Evolutionary conservation across 2,329 filamentous ascomycete species (phyloP).

Genomic region (Sporothrix globosa): DNA sequence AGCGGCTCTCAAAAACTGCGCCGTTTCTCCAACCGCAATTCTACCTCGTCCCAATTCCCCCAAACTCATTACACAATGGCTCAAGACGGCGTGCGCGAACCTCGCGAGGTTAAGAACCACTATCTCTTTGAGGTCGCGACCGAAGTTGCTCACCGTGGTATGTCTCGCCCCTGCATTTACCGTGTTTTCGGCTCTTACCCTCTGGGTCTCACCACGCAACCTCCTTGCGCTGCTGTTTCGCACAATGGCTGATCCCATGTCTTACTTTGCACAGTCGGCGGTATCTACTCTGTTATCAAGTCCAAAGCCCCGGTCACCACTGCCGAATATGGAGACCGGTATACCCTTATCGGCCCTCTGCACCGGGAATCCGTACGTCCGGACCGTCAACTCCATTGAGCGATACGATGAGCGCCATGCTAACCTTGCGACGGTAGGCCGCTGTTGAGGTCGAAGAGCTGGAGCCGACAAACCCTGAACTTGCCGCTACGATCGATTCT

Average conservation of each 20-base stretch:
- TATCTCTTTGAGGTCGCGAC: slow-evolving; percentile 96
- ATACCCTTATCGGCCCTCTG: slow-evolving; percentile 91
- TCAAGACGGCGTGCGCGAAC: slow-evolving; percentile 50
- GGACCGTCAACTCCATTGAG: background rate
- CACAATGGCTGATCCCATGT: slow-evolving; percentile 3
- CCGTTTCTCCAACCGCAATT: background rate
- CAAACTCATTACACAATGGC: slow-evolving; percentile 32
- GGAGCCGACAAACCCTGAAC: slow-evolving; percentile 76
- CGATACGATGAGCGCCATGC: background rate
- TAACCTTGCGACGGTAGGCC: slow-evolving; percentile 58
- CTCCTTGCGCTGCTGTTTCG: background rate
- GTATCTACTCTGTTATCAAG: slow-evolving; percentile 99
- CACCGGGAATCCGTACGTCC: slow-evolving; percentile 78
- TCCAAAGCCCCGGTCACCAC: slow-evolving; percentile 98
- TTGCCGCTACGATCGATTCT: slow-evolving; percentile 80
- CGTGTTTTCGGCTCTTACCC: background rate
- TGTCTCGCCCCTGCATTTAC: slow-evolving; percentile 38
- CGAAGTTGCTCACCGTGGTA: slow-evolving; percentile 95
- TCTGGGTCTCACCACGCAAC: background rate
- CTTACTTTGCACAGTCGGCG: slow-evolving; percentile 67
- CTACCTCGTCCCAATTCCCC: background rate
- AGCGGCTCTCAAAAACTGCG: background rate
- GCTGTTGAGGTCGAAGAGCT: slow-evolving; percentile 97
- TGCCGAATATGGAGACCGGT: slow-evolving; percentile 96
- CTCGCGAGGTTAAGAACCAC: slow-evolving; percentile 87